Evolutionary conservation across 768 basidiomycete species (phyloP).

Genomic region (Collybiopsis confluens): DNA sequence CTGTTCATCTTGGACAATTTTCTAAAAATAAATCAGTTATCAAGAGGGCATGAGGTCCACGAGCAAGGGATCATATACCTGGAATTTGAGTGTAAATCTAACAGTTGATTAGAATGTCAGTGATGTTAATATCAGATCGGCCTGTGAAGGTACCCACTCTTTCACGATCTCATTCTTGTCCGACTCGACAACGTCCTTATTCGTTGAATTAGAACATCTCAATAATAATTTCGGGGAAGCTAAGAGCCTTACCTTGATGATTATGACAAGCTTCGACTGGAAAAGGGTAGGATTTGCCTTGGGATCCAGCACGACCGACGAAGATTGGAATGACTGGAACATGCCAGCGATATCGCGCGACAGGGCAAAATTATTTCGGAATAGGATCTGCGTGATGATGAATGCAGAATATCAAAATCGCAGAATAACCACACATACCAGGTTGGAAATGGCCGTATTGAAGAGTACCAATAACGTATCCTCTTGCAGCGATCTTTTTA

Average conservation of each 20-base stretch:
- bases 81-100: slow-evolving; percentile 56
- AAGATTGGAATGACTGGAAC: slow-evolving; percentile 59
- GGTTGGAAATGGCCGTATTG: slow-evolving; percentile 61
- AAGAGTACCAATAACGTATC: slow-evolving; percentile 61
- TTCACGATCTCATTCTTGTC: slow-evolving; percentile 54
- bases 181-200: slow-evolving; percentile 58
- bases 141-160: slow-evolving; percentile 36
- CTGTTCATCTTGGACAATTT: slow-evolving; percentile 61
- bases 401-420: neutral
- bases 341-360: slow-evolving; percentile 56
- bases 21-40: slow-evolving; percentile 21
- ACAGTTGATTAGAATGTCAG: neutral
- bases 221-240: neutral
- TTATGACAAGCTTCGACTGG: slow-evolving; percentile 54
- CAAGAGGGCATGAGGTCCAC: neutral
- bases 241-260: slow-evolving; percentile 46
- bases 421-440: slow-evolving; percentile 30
- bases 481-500: slow-evolving; percentile 34
- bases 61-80: slow-evolving; percentile 11
- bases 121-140: too few species aligned
- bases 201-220: neutral
- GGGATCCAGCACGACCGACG: slow-evolving; percentile 55
- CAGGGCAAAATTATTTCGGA: slow-evolving; percentile 63
- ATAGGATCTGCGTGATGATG: slow-evolving; percentile 42
- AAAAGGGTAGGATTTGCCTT: slow-evolving; percentile 54